Percentiles rank a stretch among this genome's conserved stretches.
Conservation (phyloP, 2,329 filamentous ascomycete species). For the Fonsecaea erecta region DNA sequence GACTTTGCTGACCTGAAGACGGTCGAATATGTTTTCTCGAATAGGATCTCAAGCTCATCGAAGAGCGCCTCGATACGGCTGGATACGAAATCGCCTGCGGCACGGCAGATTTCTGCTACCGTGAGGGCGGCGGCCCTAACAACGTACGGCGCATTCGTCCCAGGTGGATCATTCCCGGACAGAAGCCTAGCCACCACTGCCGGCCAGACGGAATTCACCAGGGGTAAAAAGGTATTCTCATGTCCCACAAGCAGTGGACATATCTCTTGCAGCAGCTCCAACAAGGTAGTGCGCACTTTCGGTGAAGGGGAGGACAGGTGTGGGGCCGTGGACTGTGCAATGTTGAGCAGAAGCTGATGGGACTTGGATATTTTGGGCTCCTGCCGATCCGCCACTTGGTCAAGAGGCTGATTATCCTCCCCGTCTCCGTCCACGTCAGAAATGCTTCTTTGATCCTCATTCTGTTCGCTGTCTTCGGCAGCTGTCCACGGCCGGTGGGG, state of each 20-base stretch:
- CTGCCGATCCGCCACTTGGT: slow-evolving; percentile 41
- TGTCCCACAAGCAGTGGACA: slow-evolving; percentile 73
- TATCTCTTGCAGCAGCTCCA: slow-evolving; percentile 75
- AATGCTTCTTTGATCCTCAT: slow-evolving; percentile 30
- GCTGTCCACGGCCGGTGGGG: slow-evolving; percentile 41
- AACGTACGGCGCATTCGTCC: slow-evolving; percentile 56
- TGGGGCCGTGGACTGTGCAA: slow-evolving; percentile 82
- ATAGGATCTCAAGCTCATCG: slow-evolving; percentile 49
- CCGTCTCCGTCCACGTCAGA: slow-evolving; percentile 3
- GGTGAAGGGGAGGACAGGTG: slow-evolving; percentile 87
- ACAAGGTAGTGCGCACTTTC: slow-evolving; percentile 74
- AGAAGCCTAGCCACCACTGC: slow-evolving; percentile 71
- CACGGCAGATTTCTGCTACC: slow-evolving; percentile 69
- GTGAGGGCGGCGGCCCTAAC: slow-evolving; percentile 67
- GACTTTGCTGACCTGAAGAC: neutral
- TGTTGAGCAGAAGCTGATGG: slow-evolving; percentile 78
- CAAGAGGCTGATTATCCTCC: slow-evolving; percentile 5
- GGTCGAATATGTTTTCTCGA: slow-evolving; percentile 36
- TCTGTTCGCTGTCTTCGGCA: slow-evolving; percentile 31
- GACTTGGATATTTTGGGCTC: slow-evolving; percentile 65
- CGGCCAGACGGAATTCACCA: slow-evolving; percentile 91
- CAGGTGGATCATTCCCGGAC: slow-evolving; percentile 56
- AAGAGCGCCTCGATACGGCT: slow-evolving; percentile 75
- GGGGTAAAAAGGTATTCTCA: slow-evolving; percentile 81
- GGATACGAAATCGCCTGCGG: slow-evolving; percentile 80